phyloP scores from a whole-genome alignment of 306 rosid species.

The Glycine tomentella region DNA sequence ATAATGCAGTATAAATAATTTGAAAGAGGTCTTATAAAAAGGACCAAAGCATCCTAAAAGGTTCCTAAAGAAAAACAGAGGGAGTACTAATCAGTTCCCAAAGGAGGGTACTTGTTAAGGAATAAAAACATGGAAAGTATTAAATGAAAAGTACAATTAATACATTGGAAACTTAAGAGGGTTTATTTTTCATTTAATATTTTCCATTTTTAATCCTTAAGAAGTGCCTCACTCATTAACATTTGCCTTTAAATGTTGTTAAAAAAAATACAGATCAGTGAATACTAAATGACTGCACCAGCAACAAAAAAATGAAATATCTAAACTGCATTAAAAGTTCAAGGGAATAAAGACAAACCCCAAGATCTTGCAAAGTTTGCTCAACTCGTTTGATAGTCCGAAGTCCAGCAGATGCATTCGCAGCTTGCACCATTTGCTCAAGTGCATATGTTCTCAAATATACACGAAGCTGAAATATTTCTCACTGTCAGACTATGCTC shows the following conservation, averaged over 20 bases:
- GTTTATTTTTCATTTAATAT: constrained; percentile 5
- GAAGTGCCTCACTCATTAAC: not conserved
- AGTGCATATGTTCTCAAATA: constrained; percentile 96
- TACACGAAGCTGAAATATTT: constrained; percentile 84
- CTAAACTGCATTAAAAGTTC: constrained; percentile 26
- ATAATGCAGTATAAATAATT: not conserved
- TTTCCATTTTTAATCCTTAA: not conserved
- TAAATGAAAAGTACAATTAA: not conserved
- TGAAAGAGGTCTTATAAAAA: not conserved
- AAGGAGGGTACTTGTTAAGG: not conserved
- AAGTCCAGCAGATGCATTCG: constrained; percentile 89
- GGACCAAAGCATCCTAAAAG: not conserved
- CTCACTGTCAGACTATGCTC: constrained; percentile 46
- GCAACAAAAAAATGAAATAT: constrained; percentile 36
- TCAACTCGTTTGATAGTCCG: constrained; percentile 95
- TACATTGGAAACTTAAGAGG: not conserved
- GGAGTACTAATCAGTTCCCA: not conserved
- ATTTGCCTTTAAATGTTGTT: constrained; percentile 11
- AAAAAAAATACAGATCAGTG: constrained; percentile 1
- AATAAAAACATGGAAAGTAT: not conserved
- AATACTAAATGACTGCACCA: constrained; percentile 11
- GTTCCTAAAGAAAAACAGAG: not conserved
- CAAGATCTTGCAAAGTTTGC: constrained; percentile 96
- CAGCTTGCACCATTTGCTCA: constrained; percentile 95
- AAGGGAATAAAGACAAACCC: constrained; percentile 67